phyloP scores from a whole-genome alignment of 208 protist genomes.

The Phytomonas sp. region DNA sequence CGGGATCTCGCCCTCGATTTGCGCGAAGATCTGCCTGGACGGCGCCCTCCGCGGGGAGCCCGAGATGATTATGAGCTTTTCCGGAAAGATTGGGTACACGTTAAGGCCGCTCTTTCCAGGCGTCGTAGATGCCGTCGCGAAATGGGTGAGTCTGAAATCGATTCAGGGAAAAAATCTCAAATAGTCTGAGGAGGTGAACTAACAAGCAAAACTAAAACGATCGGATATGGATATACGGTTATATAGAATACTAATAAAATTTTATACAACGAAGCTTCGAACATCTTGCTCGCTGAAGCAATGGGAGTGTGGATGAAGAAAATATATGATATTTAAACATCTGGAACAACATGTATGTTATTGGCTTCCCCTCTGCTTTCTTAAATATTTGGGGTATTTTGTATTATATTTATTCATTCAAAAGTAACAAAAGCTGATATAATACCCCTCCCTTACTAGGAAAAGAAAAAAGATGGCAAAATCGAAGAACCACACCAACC shows the following conservation, averaged over 20 bases:
- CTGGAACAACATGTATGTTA: background rate
- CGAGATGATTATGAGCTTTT: constrained; percentile 67
- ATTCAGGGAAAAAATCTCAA: constrained; percentile 23
- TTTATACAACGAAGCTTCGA: no score
- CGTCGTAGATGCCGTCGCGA: constrained; percentile 57
- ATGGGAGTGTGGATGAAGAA: background rate
- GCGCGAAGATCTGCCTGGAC: constrained; percentile 44
- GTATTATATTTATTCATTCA: background rate
- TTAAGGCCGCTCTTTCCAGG: constrained; percentile 58
- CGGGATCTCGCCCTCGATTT: constrained; percentile 40
- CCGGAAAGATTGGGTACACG: constrained; percentile 62
- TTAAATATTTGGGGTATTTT: background rate
- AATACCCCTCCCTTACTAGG: constrained; percentile 9
- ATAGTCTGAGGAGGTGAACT: background rate
- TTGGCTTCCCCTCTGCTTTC: background rate
- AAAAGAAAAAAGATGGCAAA: constrained; percentile 68
- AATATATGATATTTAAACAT: background rate
- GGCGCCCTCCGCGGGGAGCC: constrained; percentile 45
- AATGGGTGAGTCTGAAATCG: constrained; percentile 65
- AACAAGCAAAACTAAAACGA: background rate
- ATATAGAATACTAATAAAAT: background rate
- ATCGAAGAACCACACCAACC: constrained; percentile 93
- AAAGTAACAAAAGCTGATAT: constrained; percentile 1
- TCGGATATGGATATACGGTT: background rate
- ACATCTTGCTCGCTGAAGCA: no score